phyloP scores from a whole-genome alignment of 805 yeast species.

The Allodekkera sacchari region DNA sequence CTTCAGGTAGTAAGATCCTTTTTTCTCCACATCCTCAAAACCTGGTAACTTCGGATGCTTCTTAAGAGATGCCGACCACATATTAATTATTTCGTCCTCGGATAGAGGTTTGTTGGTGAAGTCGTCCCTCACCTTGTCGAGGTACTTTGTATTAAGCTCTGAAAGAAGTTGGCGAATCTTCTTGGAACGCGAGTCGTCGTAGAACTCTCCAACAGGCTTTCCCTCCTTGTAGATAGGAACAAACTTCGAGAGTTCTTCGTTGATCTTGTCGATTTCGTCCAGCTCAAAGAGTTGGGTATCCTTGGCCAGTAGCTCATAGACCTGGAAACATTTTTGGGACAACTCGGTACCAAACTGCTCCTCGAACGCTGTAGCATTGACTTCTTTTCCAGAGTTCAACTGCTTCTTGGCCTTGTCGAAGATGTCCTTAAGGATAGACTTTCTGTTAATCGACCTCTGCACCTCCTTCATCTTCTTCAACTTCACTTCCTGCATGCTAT shows the following conservation, averaged over 20 bases:
- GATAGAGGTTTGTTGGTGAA: slow-evolving; percentile 17
- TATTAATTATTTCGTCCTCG: slow-evolving; percentile 20
- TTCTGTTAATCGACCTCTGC: slow-evolving; percentile 34
- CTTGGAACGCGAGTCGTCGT: slow-evolving; percentile 23
- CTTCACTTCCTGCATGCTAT: slow-evolving; percentile 19
- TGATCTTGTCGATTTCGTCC: slow-evolving; percentile 31
- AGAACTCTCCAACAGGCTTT: slow-evolving; percentile 18
- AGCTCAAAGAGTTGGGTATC: slow-evolving; percentile 39
- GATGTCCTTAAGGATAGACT: slow-evolving; percentile 36
- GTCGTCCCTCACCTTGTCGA: slow-evolving; percentile 24
- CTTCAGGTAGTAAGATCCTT: slow-evolving; percentile 31
- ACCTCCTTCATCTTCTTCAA: slow-evolving; percentile 27
- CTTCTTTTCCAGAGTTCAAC: slow-evolving; percentile 11
- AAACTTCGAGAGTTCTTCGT: slow-evolving; percentile 43
- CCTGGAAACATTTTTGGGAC: slow-evolving; percentile 26
- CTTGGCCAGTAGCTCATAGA: slow-evolving; percentile 23
- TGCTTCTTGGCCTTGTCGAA: slow-evolving; percentile 19
- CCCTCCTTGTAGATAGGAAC: slow-evolving; percentile 24
- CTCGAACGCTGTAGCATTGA: slow-evolving; percentile 26
- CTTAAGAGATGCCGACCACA: slow-evolving; percentile 41
- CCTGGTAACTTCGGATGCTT: slow-evolving; percentile 33
- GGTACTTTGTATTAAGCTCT: slow-evolving; percentile 24
- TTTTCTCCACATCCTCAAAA: slow-evolving; percentile 24
- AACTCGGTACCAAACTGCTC: slow-evolving; percentile 27
- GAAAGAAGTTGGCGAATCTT: slow-evolving; percentile 25